Percentiles rank a stretch among this genome's conserved stretches.
phyloP scores from a whole-genome alignment of 805 yeast species.

The Sugiyamaella boreocaroliniensis region DNA sequence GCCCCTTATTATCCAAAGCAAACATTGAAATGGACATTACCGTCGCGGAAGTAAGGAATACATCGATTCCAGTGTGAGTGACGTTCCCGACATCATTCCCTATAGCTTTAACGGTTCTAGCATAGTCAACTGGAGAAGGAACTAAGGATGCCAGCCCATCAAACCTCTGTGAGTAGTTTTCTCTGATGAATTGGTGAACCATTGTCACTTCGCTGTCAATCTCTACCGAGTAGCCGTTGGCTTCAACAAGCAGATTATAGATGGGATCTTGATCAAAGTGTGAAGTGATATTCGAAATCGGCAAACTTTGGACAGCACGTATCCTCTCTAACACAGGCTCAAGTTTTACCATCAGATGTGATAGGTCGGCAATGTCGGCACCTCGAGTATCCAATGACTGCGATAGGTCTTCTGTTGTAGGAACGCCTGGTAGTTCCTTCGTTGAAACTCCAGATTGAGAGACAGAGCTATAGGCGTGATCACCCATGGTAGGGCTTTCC shows the following conservation, averaged over 20 bases:
- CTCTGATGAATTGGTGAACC: constrained; percentile 44
- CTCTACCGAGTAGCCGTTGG: constrained; percentile 50
- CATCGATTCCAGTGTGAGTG: constrained; percentile 32
- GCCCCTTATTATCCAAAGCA: constrained; percentile 43
- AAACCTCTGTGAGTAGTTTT: constrained; percentile 54
- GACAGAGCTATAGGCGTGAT: not conserved
- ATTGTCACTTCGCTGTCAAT: constrained; percentile 48
- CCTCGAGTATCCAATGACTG: constrained; percentile 9
- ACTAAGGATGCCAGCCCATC: constrained; percentile 65
- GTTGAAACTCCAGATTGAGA: not conserved
- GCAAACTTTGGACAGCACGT: not conserved
- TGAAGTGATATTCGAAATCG: constrained; percentile 17
- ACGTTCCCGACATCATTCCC: constrained; percentile 40
- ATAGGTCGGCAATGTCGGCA: constrained; percentile 11
- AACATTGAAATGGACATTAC: constrained; percentile 70
- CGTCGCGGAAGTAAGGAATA: constrained; percentile 54
- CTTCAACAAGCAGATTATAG: constrained; percentile 43
- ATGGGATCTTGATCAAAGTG: constrained; percentile 35
- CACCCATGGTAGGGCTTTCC: constrained; percentile 1
- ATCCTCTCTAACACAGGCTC: constrained; percentile 19
- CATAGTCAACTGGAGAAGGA: constrained; percentile 55
- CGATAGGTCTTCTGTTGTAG: constrained; percentile 14
- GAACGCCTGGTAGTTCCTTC: not conserved
- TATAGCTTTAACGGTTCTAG: constrained; percentile 44
- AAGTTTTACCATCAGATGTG: constrained; percentile 18